phyloP scores from a whole-genome alignment of 768 basidiomycete genomes.

The Panus rudis region DNA sequence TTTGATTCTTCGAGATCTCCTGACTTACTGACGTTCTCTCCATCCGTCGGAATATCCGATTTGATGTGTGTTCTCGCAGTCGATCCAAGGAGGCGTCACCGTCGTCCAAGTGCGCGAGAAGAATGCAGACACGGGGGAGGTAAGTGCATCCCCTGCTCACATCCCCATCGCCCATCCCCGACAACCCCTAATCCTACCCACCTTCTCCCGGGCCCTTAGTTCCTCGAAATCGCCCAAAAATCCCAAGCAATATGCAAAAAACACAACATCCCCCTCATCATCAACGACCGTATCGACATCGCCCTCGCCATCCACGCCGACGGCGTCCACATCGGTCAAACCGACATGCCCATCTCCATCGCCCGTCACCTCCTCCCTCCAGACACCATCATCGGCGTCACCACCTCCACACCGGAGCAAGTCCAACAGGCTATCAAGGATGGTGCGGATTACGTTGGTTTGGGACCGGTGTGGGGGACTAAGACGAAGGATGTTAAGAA shows the following conservation, averaged over 20 bases:
- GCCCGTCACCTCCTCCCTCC: constrained; percentile 65
- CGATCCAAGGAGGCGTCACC: constrained; percentile 82
- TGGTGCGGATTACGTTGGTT: constrained; percentile 79
- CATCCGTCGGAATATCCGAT: neutral
- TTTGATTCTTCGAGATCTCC: neutral
- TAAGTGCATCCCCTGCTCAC: constrained; percentile 31
- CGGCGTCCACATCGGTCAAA: constrained; percentile 88
- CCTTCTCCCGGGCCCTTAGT: constrained; percentile 34
- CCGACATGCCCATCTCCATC: constrained; percentile 66
- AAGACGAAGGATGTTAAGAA: constrained; percentile 67
- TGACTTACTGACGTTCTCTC: neutral
- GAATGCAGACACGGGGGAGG: constrained; percentile 70
- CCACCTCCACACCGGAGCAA: constrained; percentile 64
- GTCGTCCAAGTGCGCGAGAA: constrained; percentile 91
- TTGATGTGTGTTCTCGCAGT: constrained; percentile 31
- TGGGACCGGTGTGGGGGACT: constrained; percentile 81
- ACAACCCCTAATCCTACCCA: neutral
- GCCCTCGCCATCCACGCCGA: constrained; percentile 69
- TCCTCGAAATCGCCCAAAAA: constrained; percentile 63
- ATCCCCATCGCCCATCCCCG: neutral
- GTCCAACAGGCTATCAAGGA: constrained; percentile 53
- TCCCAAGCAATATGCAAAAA: constrained; percentile 68
- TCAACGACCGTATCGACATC: constrained; percentile 86
- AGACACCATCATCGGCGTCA: constrained; percentile 72
- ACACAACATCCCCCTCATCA: constrained; percentile 76